A percentile compares a stretch with the other conserved stretches of the same genome.
Evolutionary conservation across 1,284 basidiomycete species (phyloP).

Genomic region (Neotropicomus parvogracilis): DNA sequence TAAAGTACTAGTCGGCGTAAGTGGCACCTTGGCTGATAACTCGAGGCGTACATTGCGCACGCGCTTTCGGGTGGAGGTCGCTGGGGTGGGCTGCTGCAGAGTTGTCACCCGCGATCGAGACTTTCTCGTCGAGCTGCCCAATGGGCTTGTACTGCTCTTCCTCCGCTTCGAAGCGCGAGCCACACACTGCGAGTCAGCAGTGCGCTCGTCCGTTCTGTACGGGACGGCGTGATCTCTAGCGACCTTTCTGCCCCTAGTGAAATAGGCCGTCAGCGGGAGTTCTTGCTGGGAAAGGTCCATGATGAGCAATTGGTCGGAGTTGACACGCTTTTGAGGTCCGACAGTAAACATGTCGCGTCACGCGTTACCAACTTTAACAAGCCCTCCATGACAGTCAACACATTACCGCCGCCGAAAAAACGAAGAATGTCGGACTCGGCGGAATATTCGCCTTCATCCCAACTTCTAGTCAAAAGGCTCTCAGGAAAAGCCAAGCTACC

Average conservation of each 20-base stretch:
- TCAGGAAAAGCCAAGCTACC: slow-evolving; percentile 83
- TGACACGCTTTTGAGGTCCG: slow-evolving; percentile 36
- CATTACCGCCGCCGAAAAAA: slow-evolving; percentile 49
- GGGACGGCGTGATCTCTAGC: not conserved
- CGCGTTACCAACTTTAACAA: slow-evolving; percentile 13
- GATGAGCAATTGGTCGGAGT: slow-evolving; percentile 34
- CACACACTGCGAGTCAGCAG: slow-evolving; percentile 2
- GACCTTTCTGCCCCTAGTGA: slow-evolving; percentile 15
- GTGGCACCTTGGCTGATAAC: not conserved
- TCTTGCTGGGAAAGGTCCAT: slow-evolving; percentile 35
- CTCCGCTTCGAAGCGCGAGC: slow-evolving; percentile 20
- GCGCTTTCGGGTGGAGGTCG: slow-evolving; percentile 21
- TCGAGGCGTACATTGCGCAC: not conserved
- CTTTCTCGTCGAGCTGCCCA: not conserved
- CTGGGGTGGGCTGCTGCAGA: slow-evolving; percentile 27
- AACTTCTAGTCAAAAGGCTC: slow-evolving; percentile 82
- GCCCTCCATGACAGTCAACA: slow-evolving; percentile 28
- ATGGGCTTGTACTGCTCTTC: slow-evolving; percentile 10
- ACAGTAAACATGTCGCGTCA: slow-evolving; percentile 28
- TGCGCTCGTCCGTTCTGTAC: slow-evolving; percentile 4
- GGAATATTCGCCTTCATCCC: slow-evolving; percentile 35
- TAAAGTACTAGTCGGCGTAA: not conserved
- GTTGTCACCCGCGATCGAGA: slow-evolving; percentile 6
- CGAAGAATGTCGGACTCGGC: slow-evolving; percentile 48
- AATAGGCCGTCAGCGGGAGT: slow-evolving; percentile 31